phyloP scores from a whole-genome alignment of 345 rosid species.

The Cardamine occulta region DNA sequence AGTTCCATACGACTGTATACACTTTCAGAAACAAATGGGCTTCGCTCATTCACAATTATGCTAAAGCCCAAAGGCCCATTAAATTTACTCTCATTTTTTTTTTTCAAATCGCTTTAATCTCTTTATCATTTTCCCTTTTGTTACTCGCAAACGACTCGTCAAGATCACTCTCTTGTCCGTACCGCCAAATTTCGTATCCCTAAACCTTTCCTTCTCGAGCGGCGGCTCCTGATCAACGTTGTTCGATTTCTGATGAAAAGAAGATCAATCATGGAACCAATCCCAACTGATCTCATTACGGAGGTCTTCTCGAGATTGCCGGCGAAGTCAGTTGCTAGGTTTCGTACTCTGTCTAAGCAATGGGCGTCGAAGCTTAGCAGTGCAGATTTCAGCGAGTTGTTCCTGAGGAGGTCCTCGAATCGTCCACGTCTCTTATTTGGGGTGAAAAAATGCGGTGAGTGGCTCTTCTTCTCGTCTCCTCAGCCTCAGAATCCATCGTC shows the following conservation, averaged over 20 bases:
- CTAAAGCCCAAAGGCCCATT: neutral
- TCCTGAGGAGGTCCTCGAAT: neutral
- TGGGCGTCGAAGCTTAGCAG: neutral
- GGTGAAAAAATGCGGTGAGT: neutral
- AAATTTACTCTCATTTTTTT: neutral
- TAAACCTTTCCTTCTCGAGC: neutral
- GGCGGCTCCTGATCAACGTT: neutral
- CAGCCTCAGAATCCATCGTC: neutral
- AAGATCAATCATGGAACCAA: neutral
- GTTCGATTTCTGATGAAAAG: neutral
- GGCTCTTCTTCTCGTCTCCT: neutral
- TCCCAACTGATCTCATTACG: neutral
- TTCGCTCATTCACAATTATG: too few relatives aligned
- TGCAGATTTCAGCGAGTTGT: neutral
- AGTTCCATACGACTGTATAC: neutral
- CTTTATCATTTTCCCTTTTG: too few relatives aligned
- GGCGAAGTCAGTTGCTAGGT: conserved; percentile 2
- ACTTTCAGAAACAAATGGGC: neutral
- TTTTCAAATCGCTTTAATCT: neutral
- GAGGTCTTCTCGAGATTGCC: neutral
- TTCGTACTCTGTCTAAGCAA: neutral
- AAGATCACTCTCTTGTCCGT: neutral
- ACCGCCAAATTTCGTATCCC: neutral
- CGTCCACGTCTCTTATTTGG: neutral
- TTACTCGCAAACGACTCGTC: too few relatives aligned